Base-by-base conservation (phyloP, 768 basidiomycete genomes). In the Macrolepiota dolichaula region DNA sequence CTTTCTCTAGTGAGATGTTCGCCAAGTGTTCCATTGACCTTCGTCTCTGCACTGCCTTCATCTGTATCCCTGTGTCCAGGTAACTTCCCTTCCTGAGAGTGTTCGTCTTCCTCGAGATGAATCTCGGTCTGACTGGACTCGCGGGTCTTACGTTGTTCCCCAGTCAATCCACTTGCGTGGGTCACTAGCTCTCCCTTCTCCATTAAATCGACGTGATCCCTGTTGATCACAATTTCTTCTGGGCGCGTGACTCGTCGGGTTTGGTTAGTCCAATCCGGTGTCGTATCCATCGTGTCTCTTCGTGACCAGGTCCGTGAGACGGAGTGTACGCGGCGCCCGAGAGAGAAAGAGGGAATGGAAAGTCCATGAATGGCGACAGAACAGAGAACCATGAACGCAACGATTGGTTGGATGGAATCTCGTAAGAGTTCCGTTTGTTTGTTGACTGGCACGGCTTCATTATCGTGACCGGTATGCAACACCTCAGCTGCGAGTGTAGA, bases 271-370 rank as follows among this genome's bases (percentile, higher is more conserved):
- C 95, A 97, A 49, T 95, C 93, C 0, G 95, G 91, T 59, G 37
- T 29, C 12, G 50, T 56, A n/a, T 61, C 65, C 55, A 62, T 61
- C 29, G 78, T 73, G 32, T 87, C 83, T 65, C 90, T 85, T 55
- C 94, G 80, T 9, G 94, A 96, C 89, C 91, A 94, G 7, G 96
- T 98, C 65, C 94, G 84, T 13, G 92, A 90, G 57, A 93, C 89
- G 17, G 78, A 88, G 71, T 96, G 94, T n/a, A 98, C 94, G 25
- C 94, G 86, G 32, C 92, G 81, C 17, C 94, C 89, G 29, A 98
- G 85, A 22, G 94, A 94, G 79, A 98, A 97, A 70, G 89, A 90
- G 0, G 96, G 94, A 65, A 99, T 97, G 11, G 94, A 96, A 7
- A 97, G 79, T 2, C 94, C 96, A 68, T 94, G 92, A 17, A 91